Evolutionary conservation across 2,329 filamentous ascomycete species (phyloP).

Genomic region (Xylariaceae sp.): DNA sequence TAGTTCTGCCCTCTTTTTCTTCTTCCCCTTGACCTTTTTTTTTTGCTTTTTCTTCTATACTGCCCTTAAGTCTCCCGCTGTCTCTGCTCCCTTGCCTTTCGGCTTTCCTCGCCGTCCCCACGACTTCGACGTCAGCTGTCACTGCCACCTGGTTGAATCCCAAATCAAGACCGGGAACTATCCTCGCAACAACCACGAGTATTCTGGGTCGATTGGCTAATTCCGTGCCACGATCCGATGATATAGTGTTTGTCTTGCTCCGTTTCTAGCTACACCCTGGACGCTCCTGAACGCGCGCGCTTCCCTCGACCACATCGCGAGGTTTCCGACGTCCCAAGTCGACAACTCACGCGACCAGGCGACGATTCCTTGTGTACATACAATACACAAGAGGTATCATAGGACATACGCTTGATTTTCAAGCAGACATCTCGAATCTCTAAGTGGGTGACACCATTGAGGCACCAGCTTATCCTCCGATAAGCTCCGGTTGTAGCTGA

Average conservation of each 20-base stretch:
- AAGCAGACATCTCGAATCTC: slow-evolving; percentile 24
- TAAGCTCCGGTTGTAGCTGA: slow-evolving; percentile 21
- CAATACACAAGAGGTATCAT: slow-evolving; percentile 21
- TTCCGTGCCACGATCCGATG: slow-evolving; percentile 16
- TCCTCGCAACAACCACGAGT: slow-evolving; percentile 21
- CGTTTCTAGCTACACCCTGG: slow-evolving; percentile 12
- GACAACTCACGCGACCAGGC: slow-evolving; percentile 29
- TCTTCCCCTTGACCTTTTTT: neutral
- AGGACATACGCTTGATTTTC: slow-evolving; percentile 20
- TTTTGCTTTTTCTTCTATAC: slow-evolving; percentile 4
- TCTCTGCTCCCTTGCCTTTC: slow-evolving; percentile 1
- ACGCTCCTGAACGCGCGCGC: slow-evolving; percentile 8
- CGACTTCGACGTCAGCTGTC: slow-evolving; percentile 24
- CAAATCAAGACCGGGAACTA: slow-evolving; percentile 13
- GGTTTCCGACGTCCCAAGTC: slow-evolving; percentile 26
- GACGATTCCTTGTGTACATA: slow-evolving; percentile 31
- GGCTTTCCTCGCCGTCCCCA: neutral
- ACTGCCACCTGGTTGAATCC: slow-evolving; percentile 24
- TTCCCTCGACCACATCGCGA: slow-evolving; percentile 15
- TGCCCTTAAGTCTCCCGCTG: neutral
- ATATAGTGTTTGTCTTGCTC: slow-evolving; percentile 19
- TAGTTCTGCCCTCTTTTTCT: slow-evolving; percentile 3
- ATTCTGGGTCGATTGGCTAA: slow-evolving; percentile 19
- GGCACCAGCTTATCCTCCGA: slow-evolving; percentile 16
- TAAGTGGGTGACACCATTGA: slow-evolving; percentile 23